A percentile compares a stretch with the other conserved stretches of the same genome.
Evolutionary conservation across 345 rosid genomes (phyloP).

Genomic region (Citrus unshiu): DNA sequence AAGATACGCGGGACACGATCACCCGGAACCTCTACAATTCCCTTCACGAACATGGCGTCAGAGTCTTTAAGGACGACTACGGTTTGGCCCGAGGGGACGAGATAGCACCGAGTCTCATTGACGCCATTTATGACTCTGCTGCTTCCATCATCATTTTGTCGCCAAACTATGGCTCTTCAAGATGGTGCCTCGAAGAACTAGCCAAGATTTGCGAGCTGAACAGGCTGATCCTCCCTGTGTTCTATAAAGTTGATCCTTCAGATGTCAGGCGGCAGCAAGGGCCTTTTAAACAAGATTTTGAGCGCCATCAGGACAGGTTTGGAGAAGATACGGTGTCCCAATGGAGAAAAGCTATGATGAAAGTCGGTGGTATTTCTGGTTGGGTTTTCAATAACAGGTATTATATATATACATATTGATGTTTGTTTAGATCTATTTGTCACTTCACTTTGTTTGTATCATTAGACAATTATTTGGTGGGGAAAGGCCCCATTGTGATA

Average conservation of each 20-base stretch:
- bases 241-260: slow-evolving; percentile 44
- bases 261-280: slow-evolving; percentile 39
- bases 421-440: not conserved
- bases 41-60: not conserved
- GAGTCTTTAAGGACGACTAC: slow-evolving; percentile 25
- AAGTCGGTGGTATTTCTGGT: slow-evolving; percentile 40
- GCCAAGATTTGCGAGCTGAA: slow-evolving; percentile 33
- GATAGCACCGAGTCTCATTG: slow-evolving; percentile 28
- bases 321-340: slow-evolving; percentile 8
- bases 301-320: slow-evolving; percentile 17
- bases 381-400: slow-evolving; percentile 9
- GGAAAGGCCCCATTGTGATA: too few relatives aligned
- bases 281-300: slow-evolving; percentile 33
- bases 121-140: slow-evolving; percentile 52
- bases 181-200: slow-evolving; percentile 51
- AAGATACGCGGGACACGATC: slow-evolving; percentile 43
- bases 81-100: slow-evolving; percentile 42
- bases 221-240: slow-evolving; percentile 45
- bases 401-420: not conserved
- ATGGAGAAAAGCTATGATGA: slow-evolving; percentile 46
- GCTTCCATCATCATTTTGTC: slow-evolving; percentile 41
- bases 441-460: not conserved
- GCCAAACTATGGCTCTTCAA: slow-evolving; percentile 32
- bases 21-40: slow-evolving; percentile 22
- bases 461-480: not conserved